Evolutionary conservation across 192 early-diverging fungal species (phyloP).

Genomic region (Backusella mclennaniae): DNA sequence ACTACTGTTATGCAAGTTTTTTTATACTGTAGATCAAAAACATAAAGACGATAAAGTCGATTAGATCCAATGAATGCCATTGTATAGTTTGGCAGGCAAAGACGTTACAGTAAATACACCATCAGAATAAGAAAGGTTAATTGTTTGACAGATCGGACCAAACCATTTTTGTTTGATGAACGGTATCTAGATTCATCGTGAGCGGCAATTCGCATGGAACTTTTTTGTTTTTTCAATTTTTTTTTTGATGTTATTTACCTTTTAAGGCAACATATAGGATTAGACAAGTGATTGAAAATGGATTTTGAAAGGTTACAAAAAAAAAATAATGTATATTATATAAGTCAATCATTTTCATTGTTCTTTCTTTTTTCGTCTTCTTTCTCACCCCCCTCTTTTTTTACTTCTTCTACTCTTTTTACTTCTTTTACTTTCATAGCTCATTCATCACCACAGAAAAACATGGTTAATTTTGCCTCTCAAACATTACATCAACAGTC

Average conservation of each 20-base stretch:
- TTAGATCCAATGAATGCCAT: too few relatives aligned
- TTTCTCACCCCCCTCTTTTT: not conserved
- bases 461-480: not conserved
- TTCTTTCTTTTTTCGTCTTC: not conserved
- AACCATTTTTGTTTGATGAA: not conserved
- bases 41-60: too few relatives aligned
- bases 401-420: not conserved
- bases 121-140: too few relatives aligned
- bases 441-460: not conserved
- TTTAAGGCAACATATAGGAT: too few relatives aligned
- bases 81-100: too few relatives aligned
- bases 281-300: too few relatives aligned
- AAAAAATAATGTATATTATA: not conserved
- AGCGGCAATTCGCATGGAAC: too few relatives aligned
- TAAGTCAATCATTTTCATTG: not conserved
- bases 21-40: too few relatives aligned
- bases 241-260: not conserved
- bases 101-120: too few relatives aligned
- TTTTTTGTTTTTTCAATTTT: too few relatives aligned
- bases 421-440: not conserved
- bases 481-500: not conserved
- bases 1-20: too few relatives aligned
- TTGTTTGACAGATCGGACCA: not conserved
- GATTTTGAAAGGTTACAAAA: not conserved
- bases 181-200: too few relatives aligned